phyloP scores from a whole-genome alignment of 306 rosid species.

The Trifolium dubium region DNA sequence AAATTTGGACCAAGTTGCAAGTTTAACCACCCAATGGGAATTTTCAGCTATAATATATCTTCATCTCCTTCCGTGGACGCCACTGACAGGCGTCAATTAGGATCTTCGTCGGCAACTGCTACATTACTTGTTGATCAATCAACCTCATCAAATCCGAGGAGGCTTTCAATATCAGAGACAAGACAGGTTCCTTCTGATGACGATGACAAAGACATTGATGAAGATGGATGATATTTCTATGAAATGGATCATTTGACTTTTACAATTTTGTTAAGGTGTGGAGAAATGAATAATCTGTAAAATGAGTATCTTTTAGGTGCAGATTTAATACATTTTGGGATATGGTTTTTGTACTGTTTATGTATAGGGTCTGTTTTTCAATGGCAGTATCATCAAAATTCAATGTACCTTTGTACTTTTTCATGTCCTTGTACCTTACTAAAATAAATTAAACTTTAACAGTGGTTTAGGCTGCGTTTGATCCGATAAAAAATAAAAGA shows the following conservation, averaged over 20 bases:
- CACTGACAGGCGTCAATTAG: constrained; percentile 65
- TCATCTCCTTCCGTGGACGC: constrained; percentile 66
- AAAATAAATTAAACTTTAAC: too few relatives aligned
- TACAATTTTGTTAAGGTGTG: constrained; percentile 47
- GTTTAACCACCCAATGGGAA: constrained; percentile 90
- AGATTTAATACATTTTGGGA: constrained; percentile 1
- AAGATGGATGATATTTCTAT: constrained; percentile 54
- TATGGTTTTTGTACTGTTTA: background rate
- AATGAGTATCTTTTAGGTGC: background rate
- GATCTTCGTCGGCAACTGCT: constrained; percentile 70
- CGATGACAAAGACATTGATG: constrained; percentile 57
- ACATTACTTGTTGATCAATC: constrained; percentile 65
- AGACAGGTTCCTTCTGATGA: constrained; percentile 77
- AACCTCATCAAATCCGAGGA: constrained; percentile 67
- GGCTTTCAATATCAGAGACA: constrained; percentile 79
- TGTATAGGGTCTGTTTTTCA: too few relatives aligned
- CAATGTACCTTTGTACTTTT: too few relatives aligned
- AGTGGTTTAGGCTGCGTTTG: too few relatives aligned
- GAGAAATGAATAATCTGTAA: constrained; percentile 67
- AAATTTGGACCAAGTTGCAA: constrained; percentile 99
- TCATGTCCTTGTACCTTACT: background rate
- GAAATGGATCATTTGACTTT: constrained; percentile 51
- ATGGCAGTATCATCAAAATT: background rate
- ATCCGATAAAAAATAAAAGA: too few relatives aligned
- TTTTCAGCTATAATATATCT: constrained; percentile 65